Percentiles rank a stretch among this genome's conserved stretches.
phyloP scores from a whole-genome alignment of 208 protist species.

The Endotrypanum monterogeii region DNA sequence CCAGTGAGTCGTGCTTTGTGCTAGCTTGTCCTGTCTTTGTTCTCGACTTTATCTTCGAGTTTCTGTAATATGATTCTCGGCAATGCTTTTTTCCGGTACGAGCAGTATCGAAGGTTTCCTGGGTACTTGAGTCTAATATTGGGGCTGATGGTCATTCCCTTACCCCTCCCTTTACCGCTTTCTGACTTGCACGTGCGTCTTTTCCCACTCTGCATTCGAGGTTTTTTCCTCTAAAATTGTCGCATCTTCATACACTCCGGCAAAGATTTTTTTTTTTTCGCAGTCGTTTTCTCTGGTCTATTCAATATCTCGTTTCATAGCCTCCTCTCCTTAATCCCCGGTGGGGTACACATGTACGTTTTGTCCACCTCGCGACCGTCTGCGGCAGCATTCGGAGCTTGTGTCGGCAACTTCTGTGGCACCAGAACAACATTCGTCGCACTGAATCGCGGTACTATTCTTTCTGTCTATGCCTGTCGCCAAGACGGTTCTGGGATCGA shows the following conservation, averaged over 20 bases:
- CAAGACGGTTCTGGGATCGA: constrained; percentile 9
- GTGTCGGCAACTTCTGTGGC: constrained; percentile 42
- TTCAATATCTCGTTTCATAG: background rate
- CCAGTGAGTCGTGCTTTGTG: background rate
- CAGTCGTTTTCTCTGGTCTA: background rate
- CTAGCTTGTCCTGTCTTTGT: background rate
- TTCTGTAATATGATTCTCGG: background rate
- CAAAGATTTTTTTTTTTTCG: background rate
- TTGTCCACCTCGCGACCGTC: constrained; percentile 57
- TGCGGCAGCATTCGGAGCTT: constrained; percentile 50
- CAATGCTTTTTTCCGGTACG: background rate
- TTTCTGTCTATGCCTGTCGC: constrained; percentile 51
- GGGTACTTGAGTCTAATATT: background rate
- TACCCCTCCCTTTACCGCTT: background rate
- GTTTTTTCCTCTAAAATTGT: background rate
- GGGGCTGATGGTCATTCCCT: background rate
- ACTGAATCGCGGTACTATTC: constrained; percentile 53
- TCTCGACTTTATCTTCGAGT: background rate
- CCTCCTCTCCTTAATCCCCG: constrained; percentile 3
- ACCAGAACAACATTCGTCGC: constrained; percentile 28
- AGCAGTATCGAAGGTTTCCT: too few relatives aligned
- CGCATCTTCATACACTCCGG: background rate
- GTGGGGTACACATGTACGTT: constrained; percentile 26
- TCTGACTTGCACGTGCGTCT: too few relatives aligned
- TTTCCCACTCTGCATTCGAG: background rate